A percentile compares a stretch with the other conserved stretches of the same genome.
phyloP scores from a whole-genome alignment of 2,329 filamentous ascomycete genomes.

The Zasmidium angulare region DNA sequence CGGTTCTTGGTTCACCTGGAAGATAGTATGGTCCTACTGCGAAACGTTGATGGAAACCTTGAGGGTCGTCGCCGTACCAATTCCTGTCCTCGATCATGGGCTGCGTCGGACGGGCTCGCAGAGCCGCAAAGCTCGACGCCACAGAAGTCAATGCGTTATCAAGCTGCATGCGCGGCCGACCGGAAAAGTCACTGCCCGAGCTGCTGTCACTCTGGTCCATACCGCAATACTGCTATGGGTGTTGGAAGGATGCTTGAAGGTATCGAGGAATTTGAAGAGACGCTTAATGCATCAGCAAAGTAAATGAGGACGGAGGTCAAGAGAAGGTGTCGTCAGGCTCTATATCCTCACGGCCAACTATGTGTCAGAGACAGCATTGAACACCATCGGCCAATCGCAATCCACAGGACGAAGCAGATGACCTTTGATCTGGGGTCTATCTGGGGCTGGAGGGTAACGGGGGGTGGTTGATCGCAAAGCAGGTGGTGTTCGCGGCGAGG shows the following conservation, averaged over 20 bases:
- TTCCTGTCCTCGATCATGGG: background rate
- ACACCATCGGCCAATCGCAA: background rate
- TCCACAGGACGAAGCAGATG: background rate
- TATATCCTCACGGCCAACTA: background rate
- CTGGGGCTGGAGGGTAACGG: background rate
- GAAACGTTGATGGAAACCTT: slow-evolving; percentile 1
- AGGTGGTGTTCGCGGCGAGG: background rate
- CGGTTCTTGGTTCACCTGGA: background rate
- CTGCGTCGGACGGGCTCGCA: background rate
- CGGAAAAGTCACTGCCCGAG: background rate
- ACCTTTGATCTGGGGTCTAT: background rate
- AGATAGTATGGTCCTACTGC: slow-evolving; percentile 4
- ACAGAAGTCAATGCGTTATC: background rate
- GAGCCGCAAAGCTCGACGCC: slow-evolving; percentile 2
- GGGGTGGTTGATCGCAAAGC: background rate
- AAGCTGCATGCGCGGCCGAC: background rate
- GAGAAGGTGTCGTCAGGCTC: background rate
- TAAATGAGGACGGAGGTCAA: background rate
- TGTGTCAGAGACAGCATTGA: background rate
- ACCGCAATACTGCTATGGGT: background rate
- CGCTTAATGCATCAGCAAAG: background rate
- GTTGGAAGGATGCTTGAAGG: no score
- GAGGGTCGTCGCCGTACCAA: background rate
- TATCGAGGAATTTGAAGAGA: background rate
- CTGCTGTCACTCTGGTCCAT: background rate